phyloP scores from a whole-genome alignment of 2,329 filamentous ascomycete species.

The Trichoderma harzianum region DNA sequence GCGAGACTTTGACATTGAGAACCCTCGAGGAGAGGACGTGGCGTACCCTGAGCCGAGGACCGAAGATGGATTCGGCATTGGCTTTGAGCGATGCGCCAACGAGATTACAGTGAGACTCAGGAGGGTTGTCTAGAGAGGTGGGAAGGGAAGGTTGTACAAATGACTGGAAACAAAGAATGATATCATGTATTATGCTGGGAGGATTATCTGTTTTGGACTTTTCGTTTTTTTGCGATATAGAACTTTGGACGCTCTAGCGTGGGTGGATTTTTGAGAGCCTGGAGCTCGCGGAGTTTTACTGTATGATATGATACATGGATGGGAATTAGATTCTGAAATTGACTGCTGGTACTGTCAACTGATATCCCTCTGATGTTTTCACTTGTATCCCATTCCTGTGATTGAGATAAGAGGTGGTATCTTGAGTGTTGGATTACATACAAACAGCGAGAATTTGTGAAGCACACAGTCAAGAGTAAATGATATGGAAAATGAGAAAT shows the following conservation, averaged over 20 bases:
- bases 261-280: not conserved
- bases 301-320: not conserved
- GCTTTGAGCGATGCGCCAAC: constrained; percentile 30
- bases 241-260: not conserved
- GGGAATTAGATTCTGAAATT: not conserved
- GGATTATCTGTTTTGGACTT: not conserved
- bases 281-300: not conserved
- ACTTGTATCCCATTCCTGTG: not conserved
- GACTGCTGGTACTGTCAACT: not conserved
- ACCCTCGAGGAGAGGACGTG: constrained; percentile 15
- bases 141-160: not conserved
- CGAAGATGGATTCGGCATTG: constrained; percentile 29
- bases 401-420: not conserved
- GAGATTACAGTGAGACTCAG: constrained; percentile 28
- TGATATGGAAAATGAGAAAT: not conserved
- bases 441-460: not conserved
- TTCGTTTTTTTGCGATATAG: not conserved
- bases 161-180: not conserved
- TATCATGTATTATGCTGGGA: not conserved
- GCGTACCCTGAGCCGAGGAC: constrained; percentile 25
- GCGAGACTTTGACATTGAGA: constrained; percentile 28
- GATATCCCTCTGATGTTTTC: not conserved
- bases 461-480: not conserved
- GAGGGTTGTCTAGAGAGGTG: not conserved
- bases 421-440: not conserved